Evolutionary conservation across 768 basidiomycete genomes (phyloP).

Genomic region (Mycena latifolia): DNA sequence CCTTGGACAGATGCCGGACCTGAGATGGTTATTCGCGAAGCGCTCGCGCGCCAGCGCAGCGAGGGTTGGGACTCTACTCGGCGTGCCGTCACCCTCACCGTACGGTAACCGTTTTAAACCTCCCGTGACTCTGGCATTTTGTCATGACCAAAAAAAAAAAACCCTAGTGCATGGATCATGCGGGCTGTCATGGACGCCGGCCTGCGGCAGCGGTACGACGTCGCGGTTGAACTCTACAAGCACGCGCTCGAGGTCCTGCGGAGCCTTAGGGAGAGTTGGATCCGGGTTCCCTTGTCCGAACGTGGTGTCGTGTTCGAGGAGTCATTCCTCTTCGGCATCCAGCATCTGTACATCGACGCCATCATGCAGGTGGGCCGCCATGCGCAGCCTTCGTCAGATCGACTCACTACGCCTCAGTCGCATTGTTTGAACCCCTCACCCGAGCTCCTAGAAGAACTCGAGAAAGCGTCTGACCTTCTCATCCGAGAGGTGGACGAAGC

Average conservation of each 20-base stretch:
- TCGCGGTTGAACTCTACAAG: slow-evolving; percentile 27
- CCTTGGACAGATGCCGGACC: slow-evolving; percentile 22
- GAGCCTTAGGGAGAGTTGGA: slow-evolving; percentile 26
- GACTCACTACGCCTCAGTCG: background rate
- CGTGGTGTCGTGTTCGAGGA: slow-evolving; percentile 31
- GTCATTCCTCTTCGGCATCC: slow-evolving; percentile 35
- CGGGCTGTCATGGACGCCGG: slow-evolving; percentile 15
- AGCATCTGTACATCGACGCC: slow-evolving; percentile 29
- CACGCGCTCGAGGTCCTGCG: slow-evolving; percentile 28
- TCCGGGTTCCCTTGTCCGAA: slow-evolving; percentile 6
- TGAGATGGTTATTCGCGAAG: slow-evolving; percentile 30
- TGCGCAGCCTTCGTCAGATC: too few relatives aligned
- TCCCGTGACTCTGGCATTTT: too few relatives aligned
- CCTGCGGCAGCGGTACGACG: background rate
- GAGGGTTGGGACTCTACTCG: slow-evolving; percentile 36
- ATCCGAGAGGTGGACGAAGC: slow-evolving; percentile 29
- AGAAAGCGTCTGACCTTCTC: slow-evolving; percentile 28
- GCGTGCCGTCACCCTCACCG: slow-evolving; percentile 27
- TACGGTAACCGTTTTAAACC: slow-evolving; percentile 31
- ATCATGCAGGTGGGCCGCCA: slow-evolving; percentile 32
- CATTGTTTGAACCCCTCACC: background rate
- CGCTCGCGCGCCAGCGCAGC: slow-evolving; percentile 29
- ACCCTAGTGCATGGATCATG: slow-evolving; percentile 37
- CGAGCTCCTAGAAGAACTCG: slow-evolving; percentile 19
- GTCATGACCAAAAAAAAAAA: background rate